Evolutionary conservation across 768 basidiomycete genomes (phyloP).

Genomic region (Xanthoconium stramineum): DNA sequence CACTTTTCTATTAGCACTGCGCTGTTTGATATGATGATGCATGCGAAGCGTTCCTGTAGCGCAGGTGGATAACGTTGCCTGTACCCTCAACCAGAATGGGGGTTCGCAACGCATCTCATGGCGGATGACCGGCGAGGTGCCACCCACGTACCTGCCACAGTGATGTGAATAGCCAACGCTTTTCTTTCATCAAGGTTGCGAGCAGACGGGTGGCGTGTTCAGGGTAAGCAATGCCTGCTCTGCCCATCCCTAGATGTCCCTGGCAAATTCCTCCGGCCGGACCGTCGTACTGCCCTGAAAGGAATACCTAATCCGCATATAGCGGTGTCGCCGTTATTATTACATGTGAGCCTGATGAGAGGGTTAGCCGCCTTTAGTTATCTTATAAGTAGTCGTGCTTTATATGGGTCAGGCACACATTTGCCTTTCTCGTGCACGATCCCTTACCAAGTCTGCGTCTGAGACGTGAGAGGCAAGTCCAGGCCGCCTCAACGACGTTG

Average conservation of each 20-base stretch:
- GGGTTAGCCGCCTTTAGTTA: slow-evolving; percentile 9
- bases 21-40: slow-evolving; percentile 12
- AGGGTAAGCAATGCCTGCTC: slow-evolving; percentile 15
- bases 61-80: slow-evolving; percentile 19
- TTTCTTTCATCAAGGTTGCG: slow-evolving; percentile 16
- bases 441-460: neutral
- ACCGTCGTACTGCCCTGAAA: slow-evolving; percentile 1
- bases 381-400: slow-evolving; percentile 5
- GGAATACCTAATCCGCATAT: slow-evolving; percentile 1
- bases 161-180: slow-evolving; percentile 8
- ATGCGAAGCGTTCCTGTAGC: slow-evolving; percentile 27
- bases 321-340: slow-evolving; percentile 13
- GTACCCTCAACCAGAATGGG: slow-evolving; percentile 17
- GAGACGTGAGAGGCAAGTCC: slow-evolving; percentile 13
- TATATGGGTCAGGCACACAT: slow-evolving; percentile 14
- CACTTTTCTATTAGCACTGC: slow-evolving; percentile 15
- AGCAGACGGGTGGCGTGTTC: slow-evolving; percentile 19
- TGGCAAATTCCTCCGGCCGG: slow-evolving; percentile 16
- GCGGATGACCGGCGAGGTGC: slow-evolving; percentile 22
- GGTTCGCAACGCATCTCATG: slow-evolving; percentile 14
- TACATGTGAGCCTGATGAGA: slow-evolving; percentile 5
- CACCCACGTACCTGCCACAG: slow-evolving; percentile 21
- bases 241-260: slow-evolving; percentile 13
- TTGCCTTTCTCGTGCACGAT: slow-evolving; percentile 11
- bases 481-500: neutral